These are phyloP conservation scores for Fragilariopsis cylindrus DNA, from an alignment of 108 stramenopile species.

Conservation along the genomic window DNA sequence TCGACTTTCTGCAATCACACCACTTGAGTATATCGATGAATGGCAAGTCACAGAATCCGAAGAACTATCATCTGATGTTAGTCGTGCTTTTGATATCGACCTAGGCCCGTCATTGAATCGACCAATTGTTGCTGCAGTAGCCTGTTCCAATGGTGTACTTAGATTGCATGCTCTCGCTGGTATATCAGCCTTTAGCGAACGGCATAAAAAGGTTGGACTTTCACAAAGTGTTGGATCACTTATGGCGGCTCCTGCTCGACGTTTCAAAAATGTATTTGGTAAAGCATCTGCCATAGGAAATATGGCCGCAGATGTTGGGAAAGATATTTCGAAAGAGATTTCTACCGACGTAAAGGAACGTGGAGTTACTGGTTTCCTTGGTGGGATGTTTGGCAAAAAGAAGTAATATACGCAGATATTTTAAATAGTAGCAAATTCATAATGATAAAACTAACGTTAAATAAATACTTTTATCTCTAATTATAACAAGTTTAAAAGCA, in stretches of 20 bases:
- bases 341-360: slow-evolving; percentile 51
- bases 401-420: slow-evolving; percentile 3
- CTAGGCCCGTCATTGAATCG: slow-evolving; percentile 82
- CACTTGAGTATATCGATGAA: slow-evolving; percentile 76
- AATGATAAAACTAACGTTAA: too few species aligned
- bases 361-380: slow-evolving; percentile 55
- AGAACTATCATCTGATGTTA: slow-evolving; percentile 34
- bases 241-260: slow-evolving; percentile 69
- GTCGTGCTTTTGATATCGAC: slow-evolving; percentile 73
- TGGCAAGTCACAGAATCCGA: slow-evolving; percentile 76
- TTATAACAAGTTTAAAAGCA: too few species aligned
- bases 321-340: slow-evolving; percentile 79
- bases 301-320: slow-evolving; percentile 70
- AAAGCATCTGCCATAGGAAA: slow-evolving; percentile 71
- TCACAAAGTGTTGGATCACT: slow-evolving; percentile 64
- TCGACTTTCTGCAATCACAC: slow-evolving; percentile 70
- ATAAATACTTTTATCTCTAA: too few species aligned
- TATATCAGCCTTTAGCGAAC: slow-evolving; percentile 78
- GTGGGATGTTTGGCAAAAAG: slow-evolving; percentile 49
- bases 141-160: slow-evolving; percentile 79
- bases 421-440: too few species aligned
- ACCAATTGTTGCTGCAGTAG: slow-evolving; percentile 86
- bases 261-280: slow-evolving; percentile 73
- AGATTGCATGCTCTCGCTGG: slow-evolving; percentile 86
- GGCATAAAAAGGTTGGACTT: slow-evolving; percentile 45